These are phyloP conservation scores for Crucihimalaya himalaica DNA, from an alignment of 345 rosid species.

Conservation along the genomic window DNA sequence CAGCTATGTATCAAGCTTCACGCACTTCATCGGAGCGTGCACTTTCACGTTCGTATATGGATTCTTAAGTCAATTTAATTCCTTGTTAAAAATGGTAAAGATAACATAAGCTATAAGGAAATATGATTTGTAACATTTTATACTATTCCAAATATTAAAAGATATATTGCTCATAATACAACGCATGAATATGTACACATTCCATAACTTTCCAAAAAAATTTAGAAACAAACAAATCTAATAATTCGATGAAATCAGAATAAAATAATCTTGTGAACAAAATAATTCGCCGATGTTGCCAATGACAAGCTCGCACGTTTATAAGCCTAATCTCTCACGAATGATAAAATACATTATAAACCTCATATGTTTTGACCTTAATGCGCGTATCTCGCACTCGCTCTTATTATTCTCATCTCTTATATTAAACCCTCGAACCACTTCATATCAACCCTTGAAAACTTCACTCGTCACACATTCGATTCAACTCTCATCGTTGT, in stretches of 20 bases:
- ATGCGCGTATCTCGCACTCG: conserved; percentile 29
- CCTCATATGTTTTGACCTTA: conserved; percentile 2
- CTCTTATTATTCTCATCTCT: not conserved
- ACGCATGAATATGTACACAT: conserved; percentile 15
- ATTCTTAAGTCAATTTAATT: not conserved
- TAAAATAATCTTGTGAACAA: not conserved
- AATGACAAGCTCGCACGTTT: conserved; percentile 38
- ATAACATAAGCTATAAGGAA: not conserved
- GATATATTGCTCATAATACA: conserved; percentile 11
- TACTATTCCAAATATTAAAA: not conserved
- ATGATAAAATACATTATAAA: not conserved
- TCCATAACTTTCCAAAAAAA: not conserved
- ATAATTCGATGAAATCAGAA: not conserved
- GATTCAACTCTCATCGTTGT: conserved; percentile 13
- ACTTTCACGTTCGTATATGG: not conserved
- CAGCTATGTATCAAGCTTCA: conserved; percentile 1
- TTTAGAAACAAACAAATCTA: not conserved
- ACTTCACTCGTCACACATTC: conserved; percentile 36
- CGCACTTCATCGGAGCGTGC: conserved; percentile 21
- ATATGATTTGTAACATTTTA: not conserved
- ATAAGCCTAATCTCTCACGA: conserved; percentile 29
- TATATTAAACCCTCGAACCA: conserved; percentile 30
- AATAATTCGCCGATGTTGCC: not conserved
- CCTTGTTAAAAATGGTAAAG: not conserved
- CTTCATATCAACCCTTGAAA: conserved; percentile 38